Evolutionary conservation across 495 filamentous ascomycete genomes (phyloP).

Genomic region (Penicillium arizonense): DNA sequence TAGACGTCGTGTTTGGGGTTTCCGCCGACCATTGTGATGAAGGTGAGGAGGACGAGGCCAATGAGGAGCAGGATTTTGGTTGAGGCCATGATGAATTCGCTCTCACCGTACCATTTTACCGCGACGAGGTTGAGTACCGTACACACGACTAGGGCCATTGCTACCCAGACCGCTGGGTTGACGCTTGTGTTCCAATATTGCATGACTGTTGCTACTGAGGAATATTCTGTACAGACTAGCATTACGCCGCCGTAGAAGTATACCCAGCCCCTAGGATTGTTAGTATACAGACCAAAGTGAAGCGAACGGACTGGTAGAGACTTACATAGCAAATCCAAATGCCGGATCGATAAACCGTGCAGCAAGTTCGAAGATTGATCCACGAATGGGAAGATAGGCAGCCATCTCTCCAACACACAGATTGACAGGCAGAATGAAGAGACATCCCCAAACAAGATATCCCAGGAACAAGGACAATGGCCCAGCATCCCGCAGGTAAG

Average conservation of each 20-base stretch:
- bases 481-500: constrained; percentile 62
- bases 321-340: constrained; percentile 65
- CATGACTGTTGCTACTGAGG: constrained; percentile 66
- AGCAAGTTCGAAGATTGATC: constrained; percentile 70
- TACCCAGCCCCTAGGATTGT: constrained; percentile 33
- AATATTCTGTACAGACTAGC: constrained; percentile 64
- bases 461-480: constrained; percentile 66
- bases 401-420: constrained; percentile 60
- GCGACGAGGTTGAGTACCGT: constrained; percentile 65
- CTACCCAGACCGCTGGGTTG: constrained; percentile 63
- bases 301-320: background rate
- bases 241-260: constrained; percentile 37
- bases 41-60: constrained; percentile 64
- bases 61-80: constrained; percentile 74
- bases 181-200: constrained; percentile 60
- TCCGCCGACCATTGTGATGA: constrained; percentile 68
- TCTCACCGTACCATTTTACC: constrained; percentile 67
- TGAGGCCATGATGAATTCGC: constrained; percentile 71
- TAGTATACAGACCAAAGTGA: constrained; percentile 13
- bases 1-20: constrained; percentile 59
- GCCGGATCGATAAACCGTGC: constrained; percentile 67
- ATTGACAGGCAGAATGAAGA: constrained; percentile 37
- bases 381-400: constrained; percentile 69
- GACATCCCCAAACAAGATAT: constrained; percentile 45
- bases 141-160: constrained; percentile 67